Evolutionary conservation across 129 eudicot genomes (phyloP), one percentile per base, ranked within the genome.

Genomic region (Lactuca sativa): DNA sequence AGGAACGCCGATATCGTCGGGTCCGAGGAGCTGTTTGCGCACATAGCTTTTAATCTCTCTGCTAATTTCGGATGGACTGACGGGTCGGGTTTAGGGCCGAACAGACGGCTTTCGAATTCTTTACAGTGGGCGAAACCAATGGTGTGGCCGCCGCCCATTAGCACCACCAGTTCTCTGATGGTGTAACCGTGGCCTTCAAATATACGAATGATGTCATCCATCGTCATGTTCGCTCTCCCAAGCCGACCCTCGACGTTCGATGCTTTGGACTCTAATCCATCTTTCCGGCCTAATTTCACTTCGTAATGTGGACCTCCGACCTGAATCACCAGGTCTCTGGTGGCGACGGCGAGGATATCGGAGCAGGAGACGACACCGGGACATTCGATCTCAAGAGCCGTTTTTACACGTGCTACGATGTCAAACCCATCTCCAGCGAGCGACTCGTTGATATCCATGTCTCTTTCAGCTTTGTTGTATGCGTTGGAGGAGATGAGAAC

Each of bases 351-450:
- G 8, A 85, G 84, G 12, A 88, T 78, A 38, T 88, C 91, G 4
- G 88, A 30, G 62, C 95, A 88, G 0, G 90, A 88, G 12, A 88
- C 90, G 2, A 81, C 74, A 9, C 86, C 88, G 0, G 95, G 91
- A 55, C 95, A 88, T 17, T 78, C 74, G 12, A 85, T 15, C 55
- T 88, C 95, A 4, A 85, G 77, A n/a, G 86, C 88, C 14, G 78
- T 82, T 59, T 88, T 88, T 49, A 80, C 83, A 7, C 88, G 88
- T 0, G 77, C 65, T 0, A 85, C 82, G 13, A 85, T 33, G 21
- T 88, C 95, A 10, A 85, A 85, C 0, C 82, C 95, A 10, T 88
- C 91, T 0, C 95, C 95, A 0, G 88, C 80, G 17, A 88, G 80
- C 3, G 88, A 78, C 9, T 64, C 73, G 79, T 88, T 88, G 53